phyloP scores from a whole-genome alignment of 768 basidiomycete species.

The Agrocybe praecox region DNA sequence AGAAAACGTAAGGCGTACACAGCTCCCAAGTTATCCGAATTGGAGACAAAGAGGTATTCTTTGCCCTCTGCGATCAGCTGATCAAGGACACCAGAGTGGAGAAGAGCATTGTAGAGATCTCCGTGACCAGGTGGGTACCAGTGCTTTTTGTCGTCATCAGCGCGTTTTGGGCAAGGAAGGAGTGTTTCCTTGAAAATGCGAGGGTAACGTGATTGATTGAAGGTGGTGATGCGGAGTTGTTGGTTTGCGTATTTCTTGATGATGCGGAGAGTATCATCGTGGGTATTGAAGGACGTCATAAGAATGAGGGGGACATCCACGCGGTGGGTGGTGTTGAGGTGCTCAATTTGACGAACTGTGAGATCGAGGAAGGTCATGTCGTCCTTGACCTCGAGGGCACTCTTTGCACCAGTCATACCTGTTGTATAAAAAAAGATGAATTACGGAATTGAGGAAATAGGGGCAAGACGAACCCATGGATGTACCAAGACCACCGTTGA shows the following conservation, averaged over 20 bases:
- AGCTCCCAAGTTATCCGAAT: slow-evolving; percentile 96
- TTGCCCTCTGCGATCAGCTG: slow-evolving; percentile 90
- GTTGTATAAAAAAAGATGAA: slow-evolving; percentile 7
- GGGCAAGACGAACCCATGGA: slow-evolving; percentile 67
- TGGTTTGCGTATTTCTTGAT: slow-evolving; percentile 97
- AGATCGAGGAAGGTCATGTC: slow-evolving; percentile 98
- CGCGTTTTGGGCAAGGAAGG: slow-evolving; percentile 78
- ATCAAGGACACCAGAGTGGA: slow-evolving; percentile 90
- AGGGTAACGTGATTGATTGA: slow-evolving; percentile 95
- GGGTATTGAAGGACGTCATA: slow-evolving; percentile 99
- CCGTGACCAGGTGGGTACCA: slow-evolving; percentile 99
- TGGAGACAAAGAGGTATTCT: slow-evolving; percentile 97
- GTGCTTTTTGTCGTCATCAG: slow-evolving; percentile 81
- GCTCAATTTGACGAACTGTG: slow-evolving; percentile 93
- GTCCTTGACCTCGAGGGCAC: slow-evolving; percentile 93
- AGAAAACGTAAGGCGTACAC: slow-evolving; percentile 47
- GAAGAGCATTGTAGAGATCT: slow-evolving; percentile 91
- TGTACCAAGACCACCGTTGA: slow-evolving; percentile 92
- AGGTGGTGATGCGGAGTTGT: slow-evolving; percentile 89
- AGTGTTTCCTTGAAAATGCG: slow-evolving; percentile 90
- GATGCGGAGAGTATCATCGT: slow-evolving; percentile 94
- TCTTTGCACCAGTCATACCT: slow-evolving; percentile 89
- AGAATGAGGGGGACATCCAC: slow-evolving; percentile 96
- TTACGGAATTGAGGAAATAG: not conserved
- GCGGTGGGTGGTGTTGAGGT: slow-evolving; percentile 82